Conservation (phyloP, 495 filamentous ascomycete species). For the Tuber aestivum region DNA sequence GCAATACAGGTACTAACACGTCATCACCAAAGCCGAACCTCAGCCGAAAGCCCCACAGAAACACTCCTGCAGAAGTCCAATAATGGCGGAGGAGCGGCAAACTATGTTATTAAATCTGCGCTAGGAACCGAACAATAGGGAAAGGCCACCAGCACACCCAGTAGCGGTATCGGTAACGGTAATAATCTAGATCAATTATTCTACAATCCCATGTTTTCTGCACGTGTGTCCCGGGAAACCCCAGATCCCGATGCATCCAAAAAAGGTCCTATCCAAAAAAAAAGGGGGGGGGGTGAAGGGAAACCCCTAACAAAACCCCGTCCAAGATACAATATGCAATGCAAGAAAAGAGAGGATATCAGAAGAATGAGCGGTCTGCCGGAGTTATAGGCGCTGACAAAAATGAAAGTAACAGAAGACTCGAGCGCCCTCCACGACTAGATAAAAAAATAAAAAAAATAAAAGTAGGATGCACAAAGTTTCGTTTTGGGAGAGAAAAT, state of each 20-base stretch:
- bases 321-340: not conserved
- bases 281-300: not conserved
- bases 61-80: not conserved
- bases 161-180: not conserved
- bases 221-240: not conserved
- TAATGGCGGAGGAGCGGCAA: not conserved
- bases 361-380: not conserved
- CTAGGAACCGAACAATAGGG: not conserved
- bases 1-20: not conserved
- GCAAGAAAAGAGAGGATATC: not conserved
- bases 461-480: not conserved
- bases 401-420: not conserved
- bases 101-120: not conserved
- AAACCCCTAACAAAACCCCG: not conserved
- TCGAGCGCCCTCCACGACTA: not conserved
- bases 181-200: not conserved
- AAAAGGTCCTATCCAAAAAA: not conserved
- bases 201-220: not conserved
- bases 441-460: not conserved
- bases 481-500: slow-evolving; percentile 1
- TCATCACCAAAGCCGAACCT: not conserved
- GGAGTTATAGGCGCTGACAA: not conserved
- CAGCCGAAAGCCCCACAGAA: not conserved
- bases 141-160: not conserved
- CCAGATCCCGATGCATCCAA: not conserved